Evolutionary conservation across 495 filamentous ascomycete species (phyloP), one percentile per base, ranked within the genome.

Genomic region (Schizothecium vesticola): DNA sequence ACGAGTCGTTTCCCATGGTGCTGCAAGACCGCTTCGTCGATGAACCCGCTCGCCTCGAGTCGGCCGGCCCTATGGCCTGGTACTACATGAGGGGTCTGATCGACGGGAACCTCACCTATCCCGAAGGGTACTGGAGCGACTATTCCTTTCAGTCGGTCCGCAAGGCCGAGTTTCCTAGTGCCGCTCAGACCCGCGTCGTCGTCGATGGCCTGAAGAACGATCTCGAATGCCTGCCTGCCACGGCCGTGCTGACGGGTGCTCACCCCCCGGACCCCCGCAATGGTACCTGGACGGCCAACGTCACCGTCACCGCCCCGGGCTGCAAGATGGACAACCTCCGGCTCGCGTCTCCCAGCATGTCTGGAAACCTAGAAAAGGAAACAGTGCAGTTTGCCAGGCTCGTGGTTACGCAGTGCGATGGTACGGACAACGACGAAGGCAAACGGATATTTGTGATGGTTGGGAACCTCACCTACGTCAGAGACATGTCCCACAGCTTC

Each of bases 111-210:
- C 57, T 70, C 24, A 70, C 43, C 8, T 67, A 66, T 26, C 58
- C 57, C 7, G 59, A 33, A 2, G 68, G 68, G 5, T 22, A 63
- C 13, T 63, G 24, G 16, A 23, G 28, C 8, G 59, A 63, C 21
- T 70, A 70, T 13, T 64, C 68, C 7, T 70, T 70, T 22, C 64
- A 66, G 56, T 59, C 68, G 1, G 22, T 67, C 19, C n/a, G 28
- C 16, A 36, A 3, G 6, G 56, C 22, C 21, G n/a, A 11, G 1
- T 56, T 63, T 19, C 31, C 43, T 10, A 43, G 1, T 33, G 29
- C 57, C 22, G 56, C 61, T 2, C 58, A 36, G 26, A 64, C 55
- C 6, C 58, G 29, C 1, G 55, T 55, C 55, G 58, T 28, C 13
- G 68, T 70, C 19, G 63, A 70, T 13, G 68, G 58, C 3, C 60